These are phyloP conservation scores for Lonicera japonica DNA, from an alignment of 129 eudicot species.

Conservation along the genomic window DNA sequence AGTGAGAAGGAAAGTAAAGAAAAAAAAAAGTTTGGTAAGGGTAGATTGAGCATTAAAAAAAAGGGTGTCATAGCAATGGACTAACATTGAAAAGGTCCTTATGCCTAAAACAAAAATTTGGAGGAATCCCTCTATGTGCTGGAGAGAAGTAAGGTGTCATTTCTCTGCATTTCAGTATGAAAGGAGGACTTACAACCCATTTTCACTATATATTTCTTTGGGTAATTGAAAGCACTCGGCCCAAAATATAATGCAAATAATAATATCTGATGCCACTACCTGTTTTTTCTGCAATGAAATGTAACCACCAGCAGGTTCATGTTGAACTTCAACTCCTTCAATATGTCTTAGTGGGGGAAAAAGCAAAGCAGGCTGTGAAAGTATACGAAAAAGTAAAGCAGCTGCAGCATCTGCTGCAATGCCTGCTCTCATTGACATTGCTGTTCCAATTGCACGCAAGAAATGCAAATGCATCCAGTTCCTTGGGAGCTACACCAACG, in stretches of 20 bases:
- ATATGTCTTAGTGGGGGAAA: constrained; percentile 90
- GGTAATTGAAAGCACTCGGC: too few relatives aligned
- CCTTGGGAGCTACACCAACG: constrained; percentile 71
- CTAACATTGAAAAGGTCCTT: too few relatives aligned
- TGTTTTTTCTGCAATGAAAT: constrained; percentile 47
- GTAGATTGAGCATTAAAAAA: too few relatives aligned
- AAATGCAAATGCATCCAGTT: constrained; percentile 99
- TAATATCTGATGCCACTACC: constrained; percentile 33
- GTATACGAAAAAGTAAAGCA: constrained; percentile 89
- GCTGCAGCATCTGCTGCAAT: constrained; percentile 99
- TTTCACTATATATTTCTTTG: too few relatives aligned
- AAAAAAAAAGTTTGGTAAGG: too few relatives aligned
- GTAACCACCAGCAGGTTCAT: constrained; percentile 45
- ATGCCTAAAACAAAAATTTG: too few relatives aligned
- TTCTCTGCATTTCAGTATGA: too few relatives aligned
- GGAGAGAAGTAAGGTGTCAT: too few relatives aligned
- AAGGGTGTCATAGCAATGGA: too few relatives aligned
- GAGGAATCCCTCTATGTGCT: too few relatives aligned
- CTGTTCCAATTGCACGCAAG: constrained; percentile 92
- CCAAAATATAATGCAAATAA: neutral
- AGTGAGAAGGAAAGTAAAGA: too few relatives aligned
- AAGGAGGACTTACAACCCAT: too few relatives aligned
- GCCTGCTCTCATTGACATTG: constrained; percentile 97
- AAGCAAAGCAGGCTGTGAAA: constrained; percentile 94
- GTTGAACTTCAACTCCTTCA: constrained; percentile 68